phyloP scores from a whole-genome alignment of 768 basidiomycete genomes.

The Boletus patriciae region DNA sequence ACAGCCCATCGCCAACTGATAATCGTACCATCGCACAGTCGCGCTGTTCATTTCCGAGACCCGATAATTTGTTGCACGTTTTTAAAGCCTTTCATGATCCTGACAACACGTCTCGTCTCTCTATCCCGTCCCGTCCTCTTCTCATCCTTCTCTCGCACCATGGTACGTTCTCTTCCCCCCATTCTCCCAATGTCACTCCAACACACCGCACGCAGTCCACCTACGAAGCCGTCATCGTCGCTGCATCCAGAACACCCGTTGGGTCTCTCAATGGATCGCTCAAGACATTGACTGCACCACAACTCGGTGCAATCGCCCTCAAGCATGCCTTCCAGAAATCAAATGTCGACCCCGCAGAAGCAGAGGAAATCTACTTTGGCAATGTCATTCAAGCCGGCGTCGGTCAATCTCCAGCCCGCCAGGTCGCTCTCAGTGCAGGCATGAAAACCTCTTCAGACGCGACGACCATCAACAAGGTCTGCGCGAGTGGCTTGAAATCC shows the following conservation, averaged over 20 bases:
- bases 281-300: conserved; percentile 84
- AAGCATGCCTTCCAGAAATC: conserved; percentile 86
- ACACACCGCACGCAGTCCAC: conserved; percentile 33
- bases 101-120: conserved; percentile 41
- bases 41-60: conserved; percentile 13
- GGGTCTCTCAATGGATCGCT: conserved; percentile 90
- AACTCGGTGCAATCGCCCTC: conserved; percentile 86
- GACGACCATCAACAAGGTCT: conserved; percentile 99
- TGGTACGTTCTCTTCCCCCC: conserved; percentile 41
- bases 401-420: conserved; percentile 97
- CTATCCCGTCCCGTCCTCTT: conserved; percentile 40
- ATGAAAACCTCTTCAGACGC: conserved; percentile 85
- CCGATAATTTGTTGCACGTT: conserved; percentile 15
- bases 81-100: conserved; percentile 40
- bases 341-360: conserved; percentile 72
- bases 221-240: conserved; percentile 90
- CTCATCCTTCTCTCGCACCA: conserved; percentile 41
- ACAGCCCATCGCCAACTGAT: background rate
- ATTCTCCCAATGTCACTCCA: background rate
- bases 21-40: conserved; percentile 5
- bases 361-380: conserved; percentile 97
- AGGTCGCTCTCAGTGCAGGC: conserved; percentile 92
- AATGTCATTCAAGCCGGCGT: conserved; percentile 98
- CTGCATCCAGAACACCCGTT: conserved; percentile 91
- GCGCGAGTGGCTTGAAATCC: conserved; percentile 95